Evolutionary conservation across 306 rosid species (phyloP), one percentile per base, ranked within the genome.

Genomic region (Vachellia pachyceras): DNA sequence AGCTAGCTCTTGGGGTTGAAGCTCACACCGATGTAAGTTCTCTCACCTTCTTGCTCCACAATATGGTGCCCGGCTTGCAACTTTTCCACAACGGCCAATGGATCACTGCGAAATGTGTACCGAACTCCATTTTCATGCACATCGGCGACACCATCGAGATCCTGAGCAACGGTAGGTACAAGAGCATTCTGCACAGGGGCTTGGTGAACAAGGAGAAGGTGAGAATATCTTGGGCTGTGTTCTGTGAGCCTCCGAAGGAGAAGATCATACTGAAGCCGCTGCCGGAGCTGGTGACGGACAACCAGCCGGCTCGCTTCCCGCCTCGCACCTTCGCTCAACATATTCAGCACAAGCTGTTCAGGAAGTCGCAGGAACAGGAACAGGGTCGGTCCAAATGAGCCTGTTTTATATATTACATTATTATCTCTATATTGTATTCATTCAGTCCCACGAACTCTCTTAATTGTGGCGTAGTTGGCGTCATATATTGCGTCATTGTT

Each of bases 11-110:
- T 0, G 98, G 97, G 1, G 97, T 90, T 14, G 98, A 94, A 82
- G 98, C 98, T 0, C 97, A 94, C 79, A 91, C 98, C 0, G 98
- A 94, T 44, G 49, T 94, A 1, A 89, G 97, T 39, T 89, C 97
- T 3, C 95, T 94, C 5, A 90, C 98, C 76, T 94, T 94, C 87
- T 82, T 94, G 61, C 87, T 94, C 23, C 98, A 94, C 78, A 94
- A 94, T 60, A 94, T 94, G 98, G 97, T 94, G 12, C 98, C 98
- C 3, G 97, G 98, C 68, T 84, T 94, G 39, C 98, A 94, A 67
- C 97, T 94, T 25, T 86, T 87, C 84, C 88, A 91, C 45, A 69
- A 77, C 1, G 93, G 86, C 11, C 78, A 94, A 18, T 94, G 98
- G 98, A 44, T 94, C 77, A 94, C 92, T 0, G 98, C 95, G 5